Conservation (phyloP, 129 eudicot genomes). For the Gnaphalium uliginosum region DNA sequence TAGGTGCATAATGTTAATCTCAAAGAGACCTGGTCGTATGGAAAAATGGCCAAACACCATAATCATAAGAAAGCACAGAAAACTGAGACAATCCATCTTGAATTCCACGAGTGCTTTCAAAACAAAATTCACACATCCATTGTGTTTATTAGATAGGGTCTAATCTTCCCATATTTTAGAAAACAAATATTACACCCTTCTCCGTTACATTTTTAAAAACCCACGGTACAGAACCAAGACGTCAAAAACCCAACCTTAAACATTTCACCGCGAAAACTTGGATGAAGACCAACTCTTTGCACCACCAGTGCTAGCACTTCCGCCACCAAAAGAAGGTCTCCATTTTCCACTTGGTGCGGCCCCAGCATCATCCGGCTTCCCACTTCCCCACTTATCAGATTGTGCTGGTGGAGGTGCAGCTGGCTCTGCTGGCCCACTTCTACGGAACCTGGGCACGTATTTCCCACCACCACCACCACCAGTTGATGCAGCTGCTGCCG, state of each 20-base stretch:
- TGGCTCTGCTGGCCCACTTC: conserved; percentile 38
- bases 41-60: not conserved
- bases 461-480: conserved; percentile 41
- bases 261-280: conserved; percentile 20
- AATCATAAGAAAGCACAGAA: not conserved
- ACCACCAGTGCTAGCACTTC: conserved; percentile 14
- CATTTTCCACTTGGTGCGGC: conserved; percentile 40
- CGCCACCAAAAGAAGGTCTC: conserved; percentile 42
- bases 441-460: conserved; percentile 57
- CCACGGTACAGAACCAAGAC: not conserved
- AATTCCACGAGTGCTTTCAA: conserved; percentile 16
- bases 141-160: conserved; percentile 15
- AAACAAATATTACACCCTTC: not conserved
- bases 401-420: conserved; percentile 50
- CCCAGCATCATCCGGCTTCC: conserved; percentile 40
- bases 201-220: not conserved
- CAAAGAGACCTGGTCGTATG: too few species aligned
- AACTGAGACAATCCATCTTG: not conserved
- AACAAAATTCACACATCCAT: conserved; percentile 26
- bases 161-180: conserved; percentile 15
- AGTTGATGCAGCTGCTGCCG: conserved; percentile 40
- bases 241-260: conserved; percentile 8
- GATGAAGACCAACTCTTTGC: conserved; percentile 34
- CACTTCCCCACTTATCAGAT: conserved; percentile 56
- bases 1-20: too few species aligned